Evolutionary conservation across 371 early-diverging fungal genomes (phyloP), one percentile per base, ranked within the genome.

Genomic region (Lichtheimia corymbifera): DNA sequence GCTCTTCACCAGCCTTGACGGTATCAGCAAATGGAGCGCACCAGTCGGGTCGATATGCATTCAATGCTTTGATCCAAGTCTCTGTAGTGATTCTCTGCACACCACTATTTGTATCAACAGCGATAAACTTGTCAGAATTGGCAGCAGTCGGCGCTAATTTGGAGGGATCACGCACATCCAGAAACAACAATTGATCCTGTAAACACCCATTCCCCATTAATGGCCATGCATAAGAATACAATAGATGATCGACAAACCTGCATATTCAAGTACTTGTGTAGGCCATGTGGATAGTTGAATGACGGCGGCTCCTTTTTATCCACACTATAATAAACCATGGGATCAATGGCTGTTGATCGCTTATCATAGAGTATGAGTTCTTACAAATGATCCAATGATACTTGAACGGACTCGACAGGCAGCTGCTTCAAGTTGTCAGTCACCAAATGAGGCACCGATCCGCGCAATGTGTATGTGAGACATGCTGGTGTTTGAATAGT

Each of bases 361-460:
- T 35, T 35, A 35, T 35, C 11, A 35, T 35, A 35, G 6, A 35
- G 1, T 35, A 35, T n/a, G n/a, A 6, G 5, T 18, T 28, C 72
- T 66, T 83, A 88, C 89, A 88, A 77, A 27, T 87, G 84, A 47
- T 87, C 87, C 42, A 86, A 67, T 28, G 81, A 75, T 13, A 87
- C 65, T 52, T 77, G 79, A 24, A 80, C 64, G 15, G 79, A 71
- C 20, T 76, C 76, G 11, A 80, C 66, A 11, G 80, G 79, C 15
- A 85, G 72, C 9, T 60, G 56, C 24, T 76, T 68, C 47, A 85
- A 52, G 42, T 80, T 86, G 45, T 93, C 91, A 4, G 87, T 84
- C 18, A 89, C 79, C 63, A 91, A 71, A 62, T 92, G 93, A 35
- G 91, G 91, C 13, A 89, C 88, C 7, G 90, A 77, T 7, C 91